Conservation (phyloP, 2,329 filamentous ascomycete species). For the Helminthosporium solani region DNA sequence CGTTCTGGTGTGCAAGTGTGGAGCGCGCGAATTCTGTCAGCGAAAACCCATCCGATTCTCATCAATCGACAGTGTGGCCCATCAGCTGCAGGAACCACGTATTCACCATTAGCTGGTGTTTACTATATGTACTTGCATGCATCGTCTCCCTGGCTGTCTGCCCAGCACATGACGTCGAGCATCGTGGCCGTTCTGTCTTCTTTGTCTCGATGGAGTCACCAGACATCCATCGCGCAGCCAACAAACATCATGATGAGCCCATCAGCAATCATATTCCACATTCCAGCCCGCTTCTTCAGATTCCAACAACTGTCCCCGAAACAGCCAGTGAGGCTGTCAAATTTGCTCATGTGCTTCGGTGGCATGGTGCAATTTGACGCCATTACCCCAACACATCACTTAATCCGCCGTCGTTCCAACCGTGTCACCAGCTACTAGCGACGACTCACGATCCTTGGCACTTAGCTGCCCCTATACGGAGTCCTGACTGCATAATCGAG, state of each 20-base stretch:
- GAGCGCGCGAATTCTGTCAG: too few species aligned
- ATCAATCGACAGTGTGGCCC: too few species aligned
- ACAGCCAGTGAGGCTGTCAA: not conserved
- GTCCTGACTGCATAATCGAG: too few species aligned
- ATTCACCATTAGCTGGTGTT: not conserved
- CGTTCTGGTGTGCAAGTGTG: too few species aligned
- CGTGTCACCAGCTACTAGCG: not conserved
- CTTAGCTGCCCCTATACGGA: not conserved
- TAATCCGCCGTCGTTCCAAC: constrained; percentile 5
- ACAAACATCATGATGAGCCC: too few species aligned
- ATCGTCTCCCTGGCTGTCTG: constrained; percentile 3
- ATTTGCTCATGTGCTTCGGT: constrained; percentile 5
- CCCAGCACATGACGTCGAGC: constrained; percentile 36
- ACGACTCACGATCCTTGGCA: constrained; percentile 17
- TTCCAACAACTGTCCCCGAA: not conserved
- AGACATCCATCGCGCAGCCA: too few species aligned
- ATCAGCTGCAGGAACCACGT: constrained; percentile 10
- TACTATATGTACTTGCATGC: constrained; percentile 1
- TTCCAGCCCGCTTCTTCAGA: too few species aligned
- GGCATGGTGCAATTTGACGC: constrained; percentile 23
- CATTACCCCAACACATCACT: constrained; percentile 22
- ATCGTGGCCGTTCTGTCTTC: constrained; percentile 32
- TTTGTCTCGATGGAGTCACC: not conserved
- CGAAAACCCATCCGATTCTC: too few species aligned
- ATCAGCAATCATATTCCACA: too few species aligned